Evolutionary conservation across 2,329 filamentous ascomycete species (phyloP).

Genomic region (Xylariaceae sp.): DNA sequence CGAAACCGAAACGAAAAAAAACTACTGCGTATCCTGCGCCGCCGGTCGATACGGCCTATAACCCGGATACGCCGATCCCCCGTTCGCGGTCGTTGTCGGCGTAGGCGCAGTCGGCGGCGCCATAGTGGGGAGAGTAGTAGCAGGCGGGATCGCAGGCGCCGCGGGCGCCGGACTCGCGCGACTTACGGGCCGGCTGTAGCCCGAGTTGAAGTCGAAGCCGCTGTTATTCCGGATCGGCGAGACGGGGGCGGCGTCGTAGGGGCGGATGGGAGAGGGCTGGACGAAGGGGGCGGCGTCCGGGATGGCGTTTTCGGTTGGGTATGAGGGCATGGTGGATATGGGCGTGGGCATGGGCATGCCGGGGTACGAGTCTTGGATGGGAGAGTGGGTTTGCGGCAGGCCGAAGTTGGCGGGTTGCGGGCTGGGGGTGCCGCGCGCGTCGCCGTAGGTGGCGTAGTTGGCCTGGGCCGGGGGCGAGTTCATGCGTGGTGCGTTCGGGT

Average conservation of each 20-base stretch:
- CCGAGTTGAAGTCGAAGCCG: slow-evolving; percentile 21
- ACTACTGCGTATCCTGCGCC: background rate
- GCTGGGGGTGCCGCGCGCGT: slow-evolving; percentile 15
- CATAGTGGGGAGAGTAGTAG: no score
- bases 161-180: slow-evolving; percentile 9
- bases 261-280: slow-evolving; percentile 1
- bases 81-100: background rate
- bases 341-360: no score
- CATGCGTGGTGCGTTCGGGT: slow-evolving; percentile 12
- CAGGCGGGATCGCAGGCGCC: background rate
- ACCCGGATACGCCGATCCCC: slow-evolving; percentile 17
- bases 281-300: slow-evolving; percentile 5
- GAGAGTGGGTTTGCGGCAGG: slow-evolving; percentile 8
- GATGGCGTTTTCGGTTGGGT: slow-evolving; percentile 7
- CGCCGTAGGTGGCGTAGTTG: slow-evolving; percentile 13
- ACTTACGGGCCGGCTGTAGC: slow-evolving; percentile 13
- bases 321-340: background rate
- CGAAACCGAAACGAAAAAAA: no score
- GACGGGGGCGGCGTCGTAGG: slow-evolving; percentile 1
- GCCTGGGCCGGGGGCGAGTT: slow-evolving; percentile 15
- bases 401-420: background rate
- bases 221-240: slow-evolving; percentile 19
- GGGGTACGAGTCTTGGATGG: no score
- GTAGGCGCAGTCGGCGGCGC: no score
- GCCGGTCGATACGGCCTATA: slow-evolving; percentile 18